Base-by-base conservation (phyloP, 176 grass and related monocot species). In the Rhynchospora breviuscula region DNA sequence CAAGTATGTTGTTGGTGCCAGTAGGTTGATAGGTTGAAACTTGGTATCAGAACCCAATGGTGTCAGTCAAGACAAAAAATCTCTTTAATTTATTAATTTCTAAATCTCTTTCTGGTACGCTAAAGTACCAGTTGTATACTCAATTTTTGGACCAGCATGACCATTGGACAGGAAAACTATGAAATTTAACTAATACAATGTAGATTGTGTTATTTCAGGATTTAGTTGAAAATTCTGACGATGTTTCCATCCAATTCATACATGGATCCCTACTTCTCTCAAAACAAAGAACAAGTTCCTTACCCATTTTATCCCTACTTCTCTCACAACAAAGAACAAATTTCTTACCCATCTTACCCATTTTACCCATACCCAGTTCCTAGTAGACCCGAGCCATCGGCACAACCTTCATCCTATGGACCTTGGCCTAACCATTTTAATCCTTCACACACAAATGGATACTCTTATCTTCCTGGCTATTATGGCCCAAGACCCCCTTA, bases 231-330 rank as follows among this genome's bases (percentile, higher is more conserved):
- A 17, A 76, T 29, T 76, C 48, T 14, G 63, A 85, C 46, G 45
- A 92, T 94, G 94, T 88, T 89, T 85, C 87, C 87, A 1, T 23
- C 87, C 47, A 90, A 87, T 53, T 73, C 75, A 47, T 88, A 85
- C 75, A 90, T 94, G 94, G 89, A 94, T 70, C 86, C 91, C 84
- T 92, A 92, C 73, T 80, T 82, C 21, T 87, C 85, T 49, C 83
- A 92, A 15, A 88, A 89, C 88, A 83, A 84, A 85, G 80, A 88
- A 13, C 74, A 88, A 65, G 31, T 52, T 69, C 81, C 87, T 1
- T 88, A 87, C 26, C 68, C 87, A 25, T 79, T 88, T 80, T 87
- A 91, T 19, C 84, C 85, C 35, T 40, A 40, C 35, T 40, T 40
- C 35, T 40, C 35, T 40, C 35, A 40, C 2, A 40, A 40, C 35